Conservation (phyloP, 139 green algal genomes). For the Tetraselmis striata region DNA sequence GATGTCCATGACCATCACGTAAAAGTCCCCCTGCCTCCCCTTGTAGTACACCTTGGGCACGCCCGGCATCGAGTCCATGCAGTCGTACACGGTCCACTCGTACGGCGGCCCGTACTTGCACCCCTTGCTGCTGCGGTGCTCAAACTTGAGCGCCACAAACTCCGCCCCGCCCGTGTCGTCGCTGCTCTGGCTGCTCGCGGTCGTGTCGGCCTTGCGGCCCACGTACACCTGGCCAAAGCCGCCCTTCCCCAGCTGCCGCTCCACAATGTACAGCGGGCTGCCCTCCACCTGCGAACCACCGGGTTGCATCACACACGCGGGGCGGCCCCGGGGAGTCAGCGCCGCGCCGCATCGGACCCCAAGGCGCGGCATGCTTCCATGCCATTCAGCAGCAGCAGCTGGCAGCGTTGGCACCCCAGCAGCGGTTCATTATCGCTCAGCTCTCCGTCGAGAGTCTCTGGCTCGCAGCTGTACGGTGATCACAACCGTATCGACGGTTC, state of each 20-base stretch:
- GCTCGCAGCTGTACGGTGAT: too few species aligned
- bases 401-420: too few species aligned
- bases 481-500: too few species aligned
- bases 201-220: slow-evolving; percentile 8
- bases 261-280: slow-evolving; percentile 50
- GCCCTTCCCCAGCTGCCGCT: slow-evolving; percentile 48
- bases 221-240: slow-evolving; percentile 59
- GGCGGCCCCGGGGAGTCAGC: background rate
- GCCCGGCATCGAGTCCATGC: background rate
- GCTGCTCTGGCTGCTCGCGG: background rate
- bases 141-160: slow-evolving; percentile 15
- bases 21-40: slow-evolving; percentile 17
- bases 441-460: too few species aligned
- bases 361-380: background rate
- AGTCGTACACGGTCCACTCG: slow-evolving; percentile 24
- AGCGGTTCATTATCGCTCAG: too few species aligned
- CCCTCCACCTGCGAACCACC: slow-evolving; percentile 32
- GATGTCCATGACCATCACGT: slow-evolving; percentile 23
- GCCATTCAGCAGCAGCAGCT: background rate
- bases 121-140: slow-evolving; percentile 21
- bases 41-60: slow-evolving; percentile 19
- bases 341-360: background rate
- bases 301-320: background rate
- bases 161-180: background rate
- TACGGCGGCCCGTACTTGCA: slow-evolving; percentile 18